Conservation (phyloP, 176 grass and related monocot species). For the Cenchrus fungigraminus region DNA sequence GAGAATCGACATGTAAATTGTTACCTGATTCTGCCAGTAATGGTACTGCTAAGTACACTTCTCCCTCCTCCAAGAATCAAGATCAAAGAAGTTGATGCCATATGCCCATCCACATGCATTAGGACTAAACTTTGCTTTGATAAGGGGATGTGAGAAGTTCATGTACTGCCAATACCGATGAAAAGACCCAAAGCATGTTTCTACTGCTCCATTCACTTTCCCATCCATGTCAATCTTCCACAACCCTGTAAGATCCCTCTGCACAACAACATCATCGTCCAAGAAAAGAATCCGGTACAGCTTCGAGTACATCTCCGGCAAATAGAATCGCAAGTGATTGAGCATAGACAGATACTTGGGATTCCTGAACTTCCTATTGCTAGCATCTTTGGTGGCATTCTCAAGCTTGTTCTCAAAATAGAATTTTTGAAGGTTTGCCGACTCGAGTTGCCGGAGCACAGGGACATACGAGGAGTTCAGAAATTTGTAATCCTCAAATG, state of each 20-base stretch:
- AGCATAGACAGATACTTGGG: slow-evolving; percentile 98
- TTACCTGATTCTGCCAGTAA: slow-evolving; percentile 99
- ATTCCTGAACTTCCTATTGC: slow-evolving; percentile 99
- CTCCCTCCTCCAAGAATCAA: slow-evolving; percentile 91
- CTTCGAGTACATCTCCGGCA: slow-evolving; percentile 97
- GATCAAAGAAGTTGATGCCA: slow-evolving; percentile 98
- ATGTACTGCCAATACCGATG: slow-evolving; percentile 96
- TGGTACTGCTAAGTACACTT: slow-evolving; percentile 96
- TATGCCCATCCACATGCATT: slow-evolving; percentile 98
- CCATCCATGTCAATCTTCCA: slow-evolving; percentile 99
- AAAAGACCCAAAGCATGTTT: slow-evolving; percentile 98
- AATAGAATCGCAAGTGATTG: slow-evolving; percentile 94
- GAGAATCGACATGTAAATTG: background rate
- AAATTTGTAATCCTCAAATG: slow-evolving; percentile 92
- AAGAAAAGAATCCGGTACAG: slow-evolving; percentile 91
- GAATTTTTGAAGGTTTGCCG: slow-evolving; percentile 91
- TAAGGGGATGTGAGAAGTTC: slow-evolving; percentile 97
- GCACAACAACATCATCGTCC: slow-evolving; percentile 96
- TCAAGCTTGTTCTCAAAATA: slow-evolving; percentile 99
- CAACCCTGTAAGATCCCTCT: slow-evolving; percentile 81
- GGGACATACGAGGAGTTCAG: slow-evolving; percentile 98
- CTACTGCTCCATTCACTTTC: slow-evolving; percentile 97
- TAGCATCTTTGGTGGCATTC: slow-evolving; percentile 98
- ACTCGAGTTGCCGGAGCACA: slow-evolving; percentile 94
- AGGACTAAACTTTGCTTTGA: slow-evolving; percentile 88